Conservation (phyloP, 106 monocot genomes). For the Allium fistulosum region DNA sequence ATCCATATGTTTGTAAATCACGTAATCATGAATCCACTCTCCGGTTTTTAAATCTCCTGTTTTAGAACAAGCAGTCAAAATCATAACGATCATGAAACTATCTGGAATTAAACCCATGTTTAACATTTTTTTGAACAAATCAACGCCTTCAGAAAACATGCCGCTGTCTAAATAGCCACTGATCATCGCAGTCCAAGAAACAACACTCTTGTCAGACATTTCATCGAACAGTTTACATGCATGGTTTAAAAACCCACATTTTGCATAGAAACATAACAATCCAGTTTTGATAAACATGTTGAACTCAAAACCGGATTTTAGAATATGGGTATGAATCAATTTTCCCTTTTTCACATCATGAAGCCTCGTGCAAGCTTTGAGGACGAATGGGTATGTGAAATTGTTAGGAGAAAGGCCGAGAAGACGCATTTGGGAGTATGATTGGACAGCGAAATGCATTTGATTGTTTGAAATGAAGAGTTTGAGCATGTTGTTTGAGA, state of each 20-base stretch:
- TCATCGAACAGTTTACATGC: conserved; percentile 62
- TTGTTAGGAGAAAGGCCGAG: conserved; percentile 37
- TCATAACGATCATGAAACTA: conserved; percentile 49
- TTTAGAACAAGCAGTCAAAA: conserved; percentile 44
- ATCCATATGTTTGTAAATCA: conserved; percentile 26
- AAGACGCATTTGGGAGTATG: conserved; percentile 34
- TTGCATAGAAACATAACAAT: conserved; percentile 46
- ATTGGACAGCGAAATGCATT: conserved; percentile 9
- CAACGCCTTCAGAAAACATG: conserved; percentile 23
- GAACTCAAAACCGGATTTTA: conserved; percentile 37
- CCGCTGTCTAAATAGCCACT: conserved; percentile 39
- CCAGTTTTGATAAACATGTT: conserved; percentile 44
- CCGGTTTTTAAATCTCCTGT: conserved; percentile 39
- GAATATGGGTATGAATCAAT: conserved; percentile 39
- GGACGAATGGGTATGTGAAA: conserved; percentile 72
- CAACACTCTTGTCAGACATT: conserved; percentile 43
- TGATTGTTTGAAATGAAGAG: conserved; percentile 27
- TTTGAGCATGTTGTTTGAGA: conserved; percentile 41
- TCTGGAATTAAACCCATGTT: conserved; percentile 41
- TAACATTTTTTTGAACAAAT: conserved; percentile 28
- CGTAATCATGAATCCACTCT: conserved; percentile 25
- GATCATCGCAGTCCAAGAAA: conserved; percentile 63
- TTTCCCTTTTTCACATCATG: conserved; percentile 21
- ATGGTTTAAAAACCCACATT: conserved; percentile 32
- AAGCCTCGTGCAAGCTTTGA: conserved; percentile 53